Evolutionary conservation across 2,329 filamentous ascomycete species (phyloP).

Genomic region (Cladophialophora yegresii): DNA sequence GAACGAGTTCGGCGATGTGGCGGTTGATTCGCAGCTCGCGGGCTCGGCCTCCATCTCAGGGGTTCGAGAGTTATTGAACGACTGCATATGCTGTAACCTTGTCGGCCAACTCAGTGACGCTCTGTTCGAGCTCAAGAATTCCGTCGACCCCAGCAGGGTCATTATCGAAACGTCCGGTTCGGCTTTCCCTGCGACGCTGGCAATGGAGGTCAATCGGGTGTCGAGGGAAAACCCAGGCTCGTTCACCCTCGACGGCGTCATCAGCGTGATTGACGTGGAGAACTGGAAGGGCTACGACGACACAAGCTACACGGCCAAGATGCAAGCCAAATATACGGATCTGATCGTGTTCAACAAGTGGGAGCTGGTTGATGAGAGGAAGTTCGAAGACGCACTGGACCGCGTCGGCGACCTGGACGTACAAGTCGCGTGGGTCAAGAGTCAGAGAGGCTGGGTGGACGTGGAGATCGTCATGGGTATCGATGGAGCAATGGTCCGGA

Average conservation of each 20-base stretch:
- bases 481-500: slow-evolving; percentile 69
- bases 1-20: slow-evolving; percentile 96
- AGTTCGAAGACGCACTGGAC: slow-evolving; percentile 76
- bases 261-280: slow-evolving; percentile 89
- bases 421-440: slow-evolving; percentile 81
- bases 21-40: slow-evolving; percentile 89
- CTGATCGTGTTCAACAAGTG: slow-evolving; percentile 92
- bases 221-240: slow-evolving; percentile 60
- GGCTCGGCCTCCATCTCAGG: slow-evolving; percentile 79
- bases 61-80: slow-evolving; percentile 89
- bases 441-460: slow-evolving; percentile 74
- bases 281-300: slow-evolving; percentile 94
- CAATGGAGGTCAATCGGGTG: slow-evolving; percentile 84
- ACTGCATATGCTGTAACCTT: slow-evolving; percentile 98
- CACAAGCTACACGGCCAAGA: slow-evolving; percentile 80
- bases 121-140: slow-evolving; percentile 68
- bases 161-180: slow-evolving; percentile 90
- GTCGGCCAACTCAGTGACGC: slow-evolving; percentile 86
- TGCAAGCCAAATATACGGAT: slow-evolving; percentile 89
- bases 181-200: slow-evolving; percentile 84
- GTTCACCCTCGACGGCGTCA: slow-evolving; percentile 81
- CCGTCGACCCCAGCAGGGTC: slow-evolving; percentile 73
- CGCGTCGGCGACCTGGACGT: slow-evolving; percentile 78
- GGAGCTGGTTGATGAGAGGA: slow-evolving; percentile 72
- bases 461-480: slow-evolving; percentile 82